Evolutionary conservation across 768 basidiomycete species (phyloP).

Genomic region (Pleurotus giganteus): DNA sequence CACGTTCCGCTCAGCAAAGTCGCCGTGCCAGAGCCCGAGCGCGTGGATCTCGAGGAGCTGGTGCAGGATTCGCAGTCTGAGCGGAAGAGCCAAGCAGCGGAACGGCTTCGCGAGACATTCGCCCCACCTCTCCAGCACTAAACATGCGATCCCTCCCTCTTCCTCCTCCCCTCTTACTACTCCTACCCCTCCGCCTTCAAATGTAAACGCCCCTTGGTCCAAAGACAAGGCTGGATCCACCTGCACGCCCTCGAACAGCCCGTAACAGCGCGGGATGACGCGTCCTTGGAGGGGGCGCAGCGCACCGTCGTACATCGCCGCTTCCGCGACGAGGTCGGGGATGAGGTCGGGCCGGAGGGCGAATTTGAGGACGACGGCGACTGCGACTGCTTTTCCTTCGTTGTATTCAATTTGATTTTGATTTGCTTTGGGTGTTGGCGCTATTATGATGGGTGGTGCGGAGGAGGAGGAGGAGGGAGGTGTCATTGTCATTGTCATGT

Average conservation of each 20-base stretch:
- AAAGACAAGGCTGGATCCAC: too few species aligned
- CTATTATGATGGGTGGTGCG: constrained; percentile 20
- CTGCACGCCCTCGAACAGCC: constrained; percentile 32
- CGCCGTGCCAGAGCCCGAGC: constrained; percentile 33
- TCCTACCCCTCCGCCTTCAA: too few species aligned
- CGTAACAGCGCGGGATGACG: constrained; percentile 31
- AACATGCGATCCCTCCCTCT: constrained; percentile 33
- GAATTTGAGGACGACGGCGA: constrained; percentile 32
- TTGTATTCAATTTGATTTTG: neutral
- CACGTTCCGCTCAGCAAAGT: constrained; percentile 42
- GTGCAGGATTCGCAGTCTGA: constrained; percentile 31
- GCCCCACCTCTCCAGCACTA: constrained; percentile 36
- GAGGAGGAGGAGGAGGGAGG: too few species aligned
- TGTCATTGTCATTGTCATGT: neutral
- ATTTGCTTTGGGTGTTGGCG: constrained; percentile 4
- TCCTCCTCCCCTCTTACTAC: too few species aligned
- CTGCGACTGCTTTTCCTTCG: neutral
- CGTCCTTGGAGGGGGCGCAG: constrained; percentile 31
- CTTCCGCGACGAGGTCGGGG: constrained; percentile 31
- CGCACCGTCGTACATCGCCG: constrained; percentile 27
- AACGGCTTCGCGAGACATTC: constrained; percentile 31
- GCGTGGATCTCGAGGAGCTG: constrained; percentile 32
- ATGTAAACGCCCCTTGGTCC: too few species aligned
- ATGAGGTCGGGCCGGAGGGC: constrained; percentile 37
- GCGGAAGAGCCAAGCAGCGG: constrained; percentile 22